phyloP scores from a whole-genome alignment of 2,329 filamentous ascomycete genomes.

The Cercospora canescens region DNA sequence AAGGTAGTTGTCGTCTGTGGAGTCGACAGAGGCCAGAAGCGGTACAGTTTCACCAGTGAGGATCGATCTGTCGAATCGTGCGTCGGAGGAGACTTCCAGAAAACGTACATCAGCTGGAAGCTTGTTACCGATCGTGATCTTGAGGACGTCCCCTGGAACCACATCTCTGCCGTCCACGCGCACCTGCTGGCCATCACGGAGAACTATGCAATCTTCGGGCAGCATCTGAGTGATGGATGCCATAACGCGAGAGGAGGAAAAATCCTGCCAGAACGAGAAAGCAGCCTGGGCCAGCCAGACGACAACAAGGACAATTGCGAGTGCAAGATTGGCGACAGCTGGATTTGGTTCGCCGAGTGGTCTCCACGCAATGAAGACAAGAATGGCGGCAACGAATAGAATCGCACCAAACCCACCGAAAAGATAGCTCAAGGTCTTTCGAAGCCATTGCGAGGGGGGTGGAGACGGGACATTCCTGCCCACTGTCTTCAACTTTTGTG shows the following conservation, averaged over 20 bases:
- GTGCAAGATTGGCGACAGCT: conserved; percentile 66
- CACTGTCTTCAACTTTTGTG: conserved; percentile 58
- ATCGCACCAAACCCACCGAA: conserved; percentile 77
- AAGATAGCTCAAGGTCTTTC: conserved; percentile 66
- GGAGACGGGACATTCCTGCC: conserved; percentile 68
- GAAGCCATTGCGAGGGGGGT: conserved; percentile 61
- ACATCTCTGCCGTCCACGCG: conserved; percentile 50
- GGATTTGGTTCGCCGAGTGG: conserved; percentile 58
- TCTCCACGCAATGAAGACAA: conserved; percentile 77
- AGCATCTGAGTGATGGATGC: conserved; percentile 77
- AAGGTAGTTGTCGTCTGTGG: conserved; percentile 71
- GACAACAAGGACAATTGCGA: conserved; percentile 70
- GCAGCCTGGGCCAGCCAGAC: conserved; percentile 63
- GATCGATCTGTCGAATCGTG: conserved; percentile 71
- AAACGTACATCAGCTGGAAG: conserved; percentile 73
- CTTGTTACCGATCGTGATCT: conserved; percentile 71
- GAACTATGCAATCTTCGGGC: conserved; percentile 68
- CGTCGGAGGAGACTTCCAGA: conserved; percentile 66
- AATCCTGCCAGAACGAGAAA: conserved; percentile 66
- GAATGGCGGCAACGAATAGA: conserved; percentile 65
- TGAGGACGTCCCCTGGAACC: conserved; percentile 70
- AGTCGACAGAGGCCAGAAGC: conserved; percentile 63
- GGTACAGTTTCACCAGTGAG: conserved; percentile 67
- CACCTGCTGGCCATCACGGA: conserved; percentile 58
- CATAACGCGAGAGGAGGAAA: conserved; percentile 76